These are phyloP conservation scores for Pichia kudriavzevii DNA, from an alignment of 1,139 yeast genomes.

Conservation along the genomic window DNA sequence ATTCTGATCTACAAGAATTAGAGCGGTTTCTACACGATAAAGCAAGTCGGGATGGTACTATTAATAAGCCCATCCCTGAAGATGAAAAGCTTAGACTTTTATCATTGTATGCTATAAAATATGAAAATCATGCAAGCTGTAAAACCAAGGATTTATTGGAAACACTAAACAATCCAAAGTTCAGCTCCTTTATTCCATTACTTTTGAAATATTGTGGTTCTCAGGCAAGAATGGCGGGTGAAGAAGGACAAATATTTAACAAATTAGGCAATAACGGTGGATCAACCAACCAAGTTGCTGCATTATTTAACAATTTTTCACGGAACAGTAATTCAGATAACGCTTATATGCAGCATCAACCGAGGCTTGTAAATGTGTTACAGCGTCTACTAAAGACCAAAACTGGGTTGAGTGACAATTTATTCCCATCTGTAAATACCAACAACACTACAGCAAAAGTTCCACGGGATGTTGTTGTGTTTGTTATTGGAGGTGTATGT, in stretches of 20 bases:
- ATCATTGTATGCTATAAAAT: constrained; percentile 65
- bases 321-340: constrained; percentile 29
- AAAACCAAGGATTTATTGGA: constrained; percentile 33
- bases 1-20: constrained; percentile 40
- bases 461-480: constrained; percentile 71
- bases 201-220: constrained; percentile 35
- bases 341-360: constrained; percentile 59
- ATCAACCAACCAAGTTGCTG: constrained; percentile 20
- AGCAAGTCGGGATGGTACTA: constrained; percentile 12
- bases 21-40: constrained; percentile 35
- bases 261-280: constrained; percentile 19
- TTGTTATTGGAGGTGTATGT: constrained; percentile 85
- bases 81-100: constrained; percentile 53
- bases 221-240: constrained; percentile 35
- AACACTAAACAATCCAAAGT: constrained; percentile 31
- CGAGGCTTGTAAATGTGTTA: constrained; percentile 54
- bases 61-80: constrained; percentile 28
- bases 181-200: constrained; percentile 29
- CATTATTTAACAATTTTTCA: constrained; percentile 24
- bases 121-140: constrained; percentile 40
- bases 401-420: constrained; percentile 26
- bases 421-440: constrained; percentile 6
- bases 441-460: constrained; percentile 19
- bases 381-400: constrained; percentile 44
- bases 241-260: constrained; percentile 27